Evolutionary conservation across 148 eudicot genomes (phyloP).

Genomic region (Suaeda aralocaspica): DNA sequence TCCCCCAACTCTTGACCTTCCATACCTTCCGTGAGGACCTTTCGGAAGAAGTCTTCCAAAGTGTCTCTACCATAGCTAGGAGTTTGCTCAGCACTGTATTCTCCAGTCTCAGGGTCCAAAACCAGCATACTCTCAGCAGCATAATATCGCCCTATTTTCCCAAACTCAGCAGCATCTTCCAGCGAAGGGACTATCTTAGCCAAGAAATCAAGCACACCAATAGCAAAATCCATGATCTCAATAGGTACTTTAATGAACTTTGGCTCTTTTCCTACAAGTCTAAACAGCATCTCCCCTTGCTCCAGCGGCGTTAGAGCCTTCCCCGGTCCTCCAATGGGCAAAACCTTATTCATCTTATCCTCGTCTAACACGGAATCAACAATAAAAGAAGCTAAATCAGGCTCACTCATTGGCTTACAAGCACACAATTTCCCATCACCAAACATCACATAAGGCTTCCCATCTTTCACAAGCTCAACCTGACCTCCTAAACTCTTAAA

Average conservation of each 20-base stretch:
- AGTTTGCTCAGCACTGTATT: conserved; percentile 70
- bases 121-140: conserved; percentile 96
- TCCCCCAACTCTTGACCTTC: conserved; percentile 93
- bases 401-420: conserved; percentile 89
- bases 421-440: conserved; percentile 96
- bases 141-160: conserved; percentile 91
- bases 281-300: conserved; percentile 89
- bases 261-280: conserved; percentile 61
- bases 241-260: conserved; percentile 86
- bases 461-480: conserved; percentile 84
- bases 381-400: conserved; percentile 79
- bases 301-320: conserved; percentile 84
- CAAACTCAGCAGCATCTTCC: conserved; percentile 92
- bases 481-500: conserved; percentile 98
- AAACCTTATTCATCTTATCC: conserved; percentile 55
- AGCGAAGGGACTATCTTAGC: conserved; percentile 63
- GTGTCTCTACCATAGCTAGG: conserved; percentile 92
- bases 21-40: conserved; percentile 79
- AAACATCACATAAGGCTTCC: conserved; percentile 97
- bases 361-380: conserved; percentile 70
- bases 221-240: conserved; percentile 84
- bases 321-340: conserved; percentile 94
- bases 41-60: conserved; percentile 78
- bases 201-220: conserved; percentile 75
- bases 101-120: conserved; percentile 76